A percentile compares a stretch with the other conserved stretches of the same genome.
Conservation (phyloP, 2,329 filamentous ascomycete species). For the Fusarium virguliforme region DNA sequence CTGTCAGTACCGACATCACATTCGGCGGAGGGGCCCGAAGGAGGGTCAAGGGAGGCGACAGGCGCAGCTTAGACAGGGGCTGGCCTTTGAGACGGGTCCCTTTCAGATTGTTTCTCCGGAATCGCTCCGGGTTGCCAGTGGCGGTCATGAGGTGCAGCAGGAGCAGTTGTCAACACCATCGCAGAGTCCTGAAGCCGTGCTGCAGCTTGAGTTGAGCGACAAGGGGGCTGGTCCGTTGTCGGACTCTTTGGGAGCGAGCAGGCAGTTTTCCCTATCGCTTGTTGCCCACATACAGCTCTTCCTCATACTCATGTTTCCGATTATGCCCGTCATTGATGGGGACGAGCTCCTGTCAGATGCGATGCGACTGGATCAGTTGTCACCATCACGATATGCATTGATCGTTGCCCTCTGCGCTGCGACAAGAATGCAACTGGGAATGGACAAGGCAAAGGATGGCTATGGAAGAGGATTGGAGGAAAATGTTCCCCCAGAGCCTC, state of each 20-base stretch:
- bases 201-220: neutral
- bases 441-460: constrained; percentile 42
- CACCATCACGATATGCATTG: constrained; percentile 51
- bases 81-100: constrained; percentile 23
- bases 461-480: constrained; percentile 33
- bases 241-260: constrained; percentile 29
- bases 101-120: constrained; percentile 47
- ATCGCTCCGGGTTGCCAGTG: constrained; percentile 2
- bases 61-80: constrained; percentile 50
- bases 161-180: neutral
- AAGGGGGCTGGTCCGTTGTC: neutral
- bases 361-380: constrained; percentile 43
- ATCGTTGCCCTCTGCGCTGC: constrained; percentile 52
- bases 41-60: constrained; percentile 52
- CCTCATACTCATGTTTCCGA: constrained; percentile 54
- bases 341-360: constrained; percentile 51
- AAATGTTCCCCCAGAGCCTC: constrained; percentile 42
- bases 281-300: constrained; percentile 52
- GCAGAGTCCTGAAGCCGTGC: neutral
- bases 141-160: neutral
- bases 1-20: constrained; percentile 53
- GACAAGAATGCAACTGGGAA: constrained; percentile 51
- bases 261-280: constrained; percentile 45
- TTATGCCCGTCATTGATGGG: constrained; percentile 54
- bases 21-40: constrained; percentile 52